A percentile compares a stretch with the other conserved stretches of the same genome.
These are phyloP conservation scores for Ganoderma multipileum DNA, from an alignment of 1,284 basidiomycete genomes.

Conservation along the genomic window DNA sequence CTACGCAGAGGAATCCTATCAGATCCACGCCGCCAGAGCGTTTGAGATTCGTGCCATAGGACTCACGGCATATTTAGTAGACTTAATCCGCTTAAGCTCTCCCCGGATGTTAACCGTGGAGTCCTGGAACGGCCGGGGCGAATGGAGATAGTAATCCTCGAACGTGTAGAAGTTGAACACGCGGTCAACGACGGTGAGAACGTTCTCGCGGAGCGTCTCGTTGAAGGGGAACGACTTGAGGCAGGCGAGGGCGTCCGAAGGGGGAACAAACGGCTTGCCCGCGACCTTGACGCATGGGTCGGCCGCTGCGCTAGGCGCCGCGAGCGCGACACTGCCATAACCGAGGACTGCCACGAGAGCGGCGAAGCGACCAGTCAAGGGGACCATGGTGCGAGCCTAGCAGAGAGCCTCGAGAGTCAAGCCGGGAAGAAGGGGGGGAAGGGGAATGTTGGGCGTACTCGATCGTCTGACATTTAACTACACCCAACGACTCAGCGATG, in stretches of 20 bases:
- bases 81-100: conserved; percentile 54
- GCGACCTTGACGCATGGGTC: conserved; percentile 61
- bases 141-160: conserved; percentile 65
- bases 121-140: conserved; percentile 67
- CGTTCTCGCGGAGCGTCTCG: conserved; percentile 66
- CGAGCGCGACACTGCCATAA: conserved; percentile 1
- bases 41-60: neutral
- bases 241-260: conserved; percentile 64
- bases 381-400: conserved; percentile 11
- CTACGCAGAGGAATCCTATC: conserved; percentile 23
- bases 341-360: conserved; percentile 14
- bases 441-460: neutral
- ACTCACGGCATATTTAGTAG: conserved; percentile 53
- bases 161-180: conserved; percentile 74
- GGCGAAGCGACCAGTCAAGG: conserved; percentile 15
- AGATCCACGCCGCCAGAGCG: neutral
- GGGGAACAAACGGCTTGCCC: conserved; percentile 54
- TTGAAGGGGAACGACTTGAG: conserved; percentile 69
- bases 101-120: conserved; percentile 62
- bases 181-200: conserved; percentile 56
- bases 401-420: neutral
- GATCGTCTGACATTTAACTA: neutral
- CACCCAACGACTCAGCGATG: neutral
- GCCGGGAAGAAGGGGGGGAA: neutral
- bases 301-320: conserved; percentile 20